Evolutionary conservation across 352 stramenopile genomes (phyloP), one percentile per base, ranked within the genome.

Genomic region (Globisporangium polare): DNA sequence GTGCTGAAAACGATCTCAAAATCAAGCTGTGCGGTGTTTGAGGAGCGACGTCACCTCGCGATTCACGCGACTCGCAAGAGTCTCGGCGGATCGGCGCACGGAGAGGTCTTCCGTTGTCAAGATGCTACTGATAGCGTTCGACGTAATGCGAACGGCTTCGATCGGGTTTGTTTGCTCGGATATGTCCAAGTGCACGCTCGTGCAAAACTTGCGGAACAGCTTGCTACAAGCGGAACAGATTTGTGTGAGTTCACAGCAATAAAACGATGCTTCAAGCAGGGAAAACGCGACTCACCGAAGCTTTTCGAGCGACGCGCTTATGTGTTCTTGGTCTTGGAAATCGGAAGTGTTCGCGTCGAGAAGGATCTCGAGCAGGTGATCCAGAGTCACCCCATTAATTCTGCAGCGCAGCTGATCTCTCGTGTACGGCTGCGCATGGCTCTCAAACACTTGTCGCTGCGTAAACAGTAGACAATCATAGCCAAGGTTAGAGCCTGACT

Each of bases 91-190:
- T 47, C 62, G 50, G 18, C 57, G 62, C 1, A 68, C 39, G 7
- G 55, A 63, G 13, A 63, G 49, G 50, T 68, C 62, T 3, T 68
- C 62, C 2, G 57, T 60, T 17, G 49, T 39, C 27, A 68, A 15
- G n/a, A 63, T 37, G 22, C 41, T 46, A 18, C 55, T 60, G 6
- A 56, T 1, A 5, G 60, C 29, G 29, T 42, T 58, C 26, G 55
- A 50, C 13, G 26, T n/a, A 3, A 68, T 43, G 1, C 55, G 62
- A 31, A 68, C 42, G 15, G 55, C 51, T 51, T 63, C 55, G 15
- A 58, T 22, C 15, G 55, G 3, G 17, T 17, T 41, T 13, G 45
- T 67, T 37, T 47, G 33, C 33, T 62, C 43, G 2, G 37, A 39
- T 35, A 67, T 17, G 45, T 47, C 35, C 5, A n/a, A 37, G 31